phyloP scores from a whole-genome alignment of 2,329 filamentous ascomycete species.

The Alternaria conjuncta region DNA sequence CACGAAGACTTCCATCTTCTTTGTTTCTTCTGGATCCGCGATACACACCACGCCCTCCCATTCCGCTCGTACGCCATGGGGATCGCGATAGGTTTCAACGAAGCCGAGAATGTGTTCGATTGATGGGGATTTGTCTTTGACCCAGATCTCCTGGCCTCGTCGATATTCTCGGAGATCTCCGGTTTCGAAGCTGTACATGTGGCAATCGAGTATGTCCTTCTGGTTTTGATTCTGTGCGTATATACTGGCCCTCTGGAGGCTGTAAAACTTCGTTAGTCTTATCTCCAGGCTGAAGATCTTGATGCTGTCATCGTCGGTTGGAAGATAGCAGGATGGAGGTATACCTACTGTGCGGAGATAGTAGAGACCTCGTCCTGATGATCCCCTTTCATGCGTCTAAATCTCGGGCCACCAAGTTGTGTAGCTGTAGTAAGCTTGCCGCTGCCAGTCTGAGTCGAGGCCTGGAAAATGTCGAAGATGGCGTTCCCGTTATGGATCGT shows the following conservation, averaged over 20 bases:
- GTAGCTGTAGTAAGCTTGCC: rapidly evolving
- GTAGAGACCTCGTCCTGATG: background rate
- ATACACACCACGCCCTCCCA: background rate
- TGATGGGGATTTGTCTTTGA: background rate
- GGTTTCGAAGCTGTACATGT: background rate
- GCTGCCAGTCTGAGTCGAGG: background rate
- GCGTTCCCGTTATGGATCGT: rapidly evolving
- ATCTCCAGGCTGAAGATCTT: rapidly evolving
- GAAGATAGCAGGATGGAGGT: too few species aligned
- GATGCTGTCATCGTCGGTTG: too few species aligned
- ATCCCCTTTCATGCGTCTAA: rapidly evolving
- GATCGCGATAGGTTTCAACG: background rate
- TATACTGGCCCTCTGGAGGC: background rate
- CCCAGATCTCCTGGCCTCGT: background rate
- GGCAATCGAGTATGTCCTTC: rapidly evolving
- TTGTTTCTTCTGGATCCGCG: background rate
- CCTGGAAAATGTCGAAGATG: background rate
- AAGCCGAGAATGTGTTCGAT: background rate
- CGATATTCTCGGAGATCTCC: background rate
- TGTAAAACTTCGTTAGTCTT: background rate
- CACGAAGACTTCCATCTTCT: background rate
- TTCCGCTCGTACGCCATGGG: background rate
- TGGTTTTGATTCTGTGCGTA: background rate
- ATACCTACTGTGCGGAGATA: too few species aligned
- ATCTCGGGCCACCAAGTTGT: background rate